Conservation (phyloP, 2,329 filamentous ascomycete genomes). For the Diplodia mutila region DNA sequence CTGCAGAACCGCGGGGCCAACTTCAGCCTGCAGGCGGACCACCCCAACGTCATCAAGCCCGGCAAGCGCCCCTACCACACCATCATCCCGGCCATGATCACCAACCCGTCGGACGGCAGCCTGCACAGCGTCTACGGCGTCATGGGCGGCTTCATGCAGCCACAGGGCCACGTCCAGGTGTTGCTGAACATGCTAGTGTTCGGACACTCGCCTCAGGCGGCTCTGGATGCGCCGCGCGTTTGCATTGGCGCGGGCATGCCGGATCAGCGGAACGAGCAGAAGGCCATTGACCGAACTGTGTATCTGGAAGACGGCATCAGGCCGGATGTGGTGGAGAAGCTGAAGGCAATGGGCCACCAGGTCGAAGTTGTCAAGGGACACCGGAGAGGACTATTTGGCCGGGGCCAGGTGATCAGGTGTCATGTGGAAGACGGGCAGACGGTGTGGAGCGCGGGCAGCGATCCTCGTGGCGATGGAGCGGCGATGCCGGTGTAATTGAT, state of each 20-base stretch:
- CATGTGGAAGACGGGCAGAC: slow-evolving; percentile 73
- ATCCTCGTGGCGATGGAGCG: slow-evolving; percentile 81
- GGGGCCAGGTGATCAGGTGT: slow-evolving; percentile 83
- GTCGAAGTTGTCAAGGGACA: slow-evolving; percentile 70
- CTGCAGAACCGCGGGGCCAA: slow-evolving; percentile 92
- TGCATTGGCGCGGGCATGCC: slow-evolving; percentile 80
- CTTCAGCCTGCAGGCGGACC: slow-evolving; percentile 67
- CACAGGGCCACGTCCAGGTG: slow-evolving; percentile 93
- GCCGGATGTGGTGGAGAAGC: slow-evolving; percentile 66
- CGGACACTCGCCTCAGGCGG: slow-evolving; percentile 79
- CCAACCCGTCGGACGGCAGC: slow-evolving; percentile 71
- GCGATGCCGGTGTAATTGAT: slow-evolving; percentile 54
- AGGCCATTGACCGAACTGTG: slow-evolving; percentile 65
- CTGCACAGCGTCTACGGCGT: slow-evolving; percentile 90
- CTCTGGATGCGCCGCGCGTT: slow-evolving; percentile 87
- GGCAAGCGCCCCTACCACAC: slow-evolving; percentile 94
- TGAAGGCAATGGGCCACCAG: slow-evolving; percentile 73
- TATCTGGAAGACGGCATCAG: slow-evolving; percentile 83
- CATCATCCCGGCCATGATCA: slow-evolving; percentile 92
- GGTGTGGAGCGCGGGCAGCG: slow-evolving; percentile 88
- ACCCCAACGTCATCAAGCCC: slow-evolving; percentile 80
- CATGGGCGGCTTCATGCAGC: slow-evolving; percentile 99
- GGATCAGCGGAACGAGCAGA: slow-evolving; percentile 48
- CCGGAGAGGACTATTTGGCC: slow-evolving; percentile 72
- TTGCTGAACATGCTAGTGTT: slow-evolving; percentile 87